Base-by-base conservation (phyloP, 345 rosid species). In the Salix suchowensis region DNA sequence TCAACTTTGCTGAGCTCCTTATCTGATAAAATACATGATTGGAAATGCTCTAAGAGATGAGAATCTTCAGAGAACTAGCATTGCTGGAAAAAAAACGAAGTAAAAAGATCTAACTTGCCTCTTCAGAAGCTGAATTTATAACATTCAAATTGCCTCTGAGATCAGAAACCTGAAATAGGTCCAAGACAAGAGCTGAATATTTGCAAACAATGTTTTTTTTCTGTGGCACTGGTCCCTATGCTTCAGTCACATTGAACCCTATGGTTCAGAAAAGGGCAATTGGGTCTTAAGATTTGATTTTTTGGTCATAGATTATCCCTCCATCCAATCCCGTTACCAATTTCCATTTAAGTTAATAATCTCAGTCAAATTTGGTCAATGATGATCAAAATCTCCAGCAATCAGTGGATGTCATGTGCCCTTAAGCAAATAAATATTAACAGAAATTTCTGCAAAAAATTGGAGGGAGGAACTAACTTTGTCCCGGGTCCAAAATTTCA, bases 1-100 rank as follows among this genome's bases (percentile, higher is more conserved):
- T 93, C 86, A 93, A 82, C 84, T 90, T 93, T 71, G 50, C 79
- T 1, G 96, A 93, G 72, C 87, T 83, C 77, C 89, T 89, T 80
- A 91, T 86, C 96, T 93, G 89, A 77, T 68, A 60, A 79, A 40
- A 71, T 44, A 69, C 70, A 78, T 62, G 50, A 61, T 34, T 58
- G 74, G 68, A 81, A 39, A 73, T 60, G 50, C 52, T 66, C 71
- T 61, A 73, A 69, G 67, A 67, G 62, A 44, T 50, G 71, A 81
- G 67, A 82, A 71, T 44, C 74, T 36, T 60, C 44, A 68, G 40
- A 78, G 26, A 48, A 67, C 50, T 50, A 69, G 78, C 76, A 48
- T 15, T 77, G 64, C 19, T 65, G 54, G 42, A 73, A 77, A 68
- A 68, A 36, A 78, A 71, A 50, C 62, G 55, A 61, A 48, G 67